These are phyloP conservation scores for Penicillium griseofulvum DNA, from an alignment of 2,329 filamentous ascomycete genomes.

Conservation along the genomic window DNA sequence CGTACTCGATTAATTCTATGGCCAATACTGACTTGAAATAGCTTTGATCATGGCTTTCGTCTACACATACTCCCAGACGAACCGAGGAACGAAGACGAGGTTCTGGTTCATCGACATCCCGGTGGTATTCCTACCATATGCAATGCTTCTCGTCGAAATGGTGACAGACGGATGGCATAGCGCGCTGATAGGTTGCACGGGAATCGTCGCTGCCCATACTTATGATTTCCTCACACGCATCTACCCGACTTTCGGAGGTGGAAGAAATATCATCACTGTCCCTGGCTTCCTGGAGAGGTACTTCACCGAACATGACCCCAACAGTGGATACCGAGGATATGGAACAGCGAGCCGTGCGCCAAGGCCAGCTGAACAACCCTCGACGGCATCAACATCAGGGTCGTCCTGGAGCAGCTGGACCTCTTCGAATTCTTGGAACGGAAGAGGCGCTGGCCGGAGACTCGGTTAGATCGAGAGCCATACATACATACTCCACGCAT, in stretches of 20 bases:
- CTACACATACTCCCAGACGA: slow-evolving; percentile 85
- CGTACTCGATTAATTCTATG: neutral
- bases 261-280: slow-evolving; percentile 71
- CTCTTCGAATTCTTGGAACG: slow-evolving; percentile 37
- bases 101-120: slow-evolving; percentile 85
- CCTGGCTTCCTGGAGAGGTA: slow-evolving; percentile 69
- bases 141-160: slow-evolving; percentile 72
- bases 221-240: slow-evolving; percentile 87
- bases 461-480: slow-evolving; percentile 23
- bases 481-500: neutral
- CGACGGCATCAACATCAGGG: slow-evolving; percentile 8
- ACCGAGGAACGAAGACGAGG: slow-evolving; percentile 69
- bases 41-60: slow-evolving; percentile 75
- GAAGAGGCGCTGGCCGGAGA: slow-evolving; percentile 42
- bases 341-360: slow-evolving; percentile 59
- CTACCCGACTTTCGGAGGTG: slow-evolving; percentile 85
- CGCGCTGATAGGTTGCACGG: slow-evolving; percentile 66
- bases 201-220: slow-evolving; percentile 82
- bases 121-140: slow-evolving; percentile 75
- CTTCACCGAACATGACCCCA: slow-evolving; percentile 53
- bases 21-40: slow-evolving; percentile 43
- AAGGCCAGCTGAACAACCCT: slow-evolving; percentile 13
- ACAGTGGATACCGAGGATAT: slow-evolving; percentile 53
- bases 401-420: slow-evolving; percentile 27
- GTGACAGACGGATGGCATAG: slow-evolving; percentile 60